A percentile compares a stretch with the other conserved stretches of the same genome.
These are phyloP conservation scores for Candida neerlandica DNA, from an alignment of 1,139 yeast genomes.

Conservation along the genomic window DNA sequence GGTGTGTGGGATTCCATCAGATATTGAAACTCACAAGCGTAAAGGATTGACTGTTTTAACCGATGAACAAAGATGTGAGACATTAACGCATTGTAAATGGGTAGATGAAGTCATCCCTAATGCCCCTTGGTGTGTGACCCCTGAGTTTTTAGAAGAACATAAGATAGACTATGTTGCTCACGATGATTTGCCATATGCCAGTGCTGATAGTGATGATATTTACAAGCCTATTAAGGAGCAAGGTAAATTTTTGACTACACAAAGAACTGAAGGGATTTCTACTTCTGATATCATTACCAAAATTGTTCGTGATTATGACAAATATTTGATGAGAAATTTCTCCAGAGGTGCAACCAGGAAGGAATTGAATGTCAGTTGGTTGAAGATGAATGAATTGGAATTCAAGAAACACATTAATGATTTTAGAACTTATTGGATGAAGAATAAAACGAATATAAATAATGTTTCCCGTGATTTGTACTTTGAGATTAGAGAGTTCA, in stretches of 20 bases:
- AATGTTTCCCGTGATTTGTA: slow-evolving; percentile 79
- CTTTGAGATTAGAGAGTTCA: slow-evolving; percentile 77
- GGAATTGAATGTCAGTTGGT: slow-evolving; percentile 95
- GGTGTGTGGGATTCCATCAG: slow-evolving; percentile 92
- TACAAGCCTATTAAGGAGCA: slow-evolving; percentile 87
- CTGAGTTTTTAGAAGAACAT: slow-evolving; percentile 77
- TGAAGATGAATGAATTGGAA: slow-evolving; percentile 93
- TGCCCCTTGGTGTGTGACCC: slow-evolving; percentile 95
- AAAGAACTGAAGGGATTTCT: slow-evolving; percentile 94
- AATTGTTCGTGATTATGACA: slow-evolving; percentile 93
- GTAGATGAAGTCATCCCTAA: slow-evolving; percentile 93
- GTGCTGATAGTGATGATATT: slow-evolving; percentile 84
- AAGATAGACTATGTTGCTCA: slow-evolving; percentile 95
- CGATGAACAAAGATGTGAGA: slow-evolving; percentile 86
- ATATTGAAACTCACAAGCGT: slow-evolving; percentile 84
- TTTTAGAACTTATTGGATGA: slow-evolving; percentile 82
- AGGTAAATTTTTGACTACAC: slow-evolving; percentile 93
- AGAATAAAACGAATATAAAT: slow-evolving; percentile 68
- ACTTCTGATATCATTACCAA: slow-evolving; percentile 95
- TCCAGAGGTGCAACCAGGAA: slow-evolving; percentile 97
- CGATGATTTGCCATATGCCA: slow-evolving; percentile 93
- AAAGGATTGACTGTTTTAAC: slow-evolving; percentile 91
- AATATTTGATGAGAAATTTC: slow-evolving; percentile 93
- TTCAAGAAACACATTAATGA: slow-evolving; percentile 87
- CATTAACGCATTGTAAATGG: slow-evolving; percentile 90